Base-by-base conservation (phyloP, 78 protist species). In the Dictyostelium firmibasis region DNA sequence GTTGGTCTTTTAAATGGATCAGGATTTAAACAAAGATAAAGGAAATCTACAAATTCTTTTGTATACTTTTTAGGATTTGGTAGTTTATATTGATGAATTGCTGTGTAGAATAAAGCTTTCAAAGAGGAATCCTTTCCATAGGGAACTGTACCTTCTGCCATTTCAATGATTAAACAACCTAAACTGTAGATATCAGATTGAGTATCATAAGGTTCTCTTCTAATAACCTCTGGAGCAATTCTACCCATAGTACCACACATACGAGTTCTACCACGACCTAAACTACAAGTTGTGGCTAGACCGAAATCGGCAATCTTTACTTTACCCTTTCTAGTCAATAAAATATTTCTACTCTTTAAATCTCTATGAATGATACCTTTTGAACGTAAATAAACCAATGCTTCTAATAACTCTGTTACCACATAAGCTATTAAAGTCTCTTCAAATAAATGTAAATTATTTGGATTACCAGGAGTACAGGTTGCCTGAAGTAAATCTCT, bases 281-380 rank as follows among this genome's bases (percentile, higher is more conserved):
- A 23, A 41, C 81, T 64, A 7, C 86, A 79, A 36, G 86, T 79
- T 25, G 93, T 88, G 0, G 93, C 93, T 38, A 88, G 43, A 60
- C 93, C 93, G 64, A 88, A 88, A 44, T 88, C 93, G 0, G 93
- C 93, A 43, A 88, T 88, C 86, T 88, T 88, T 4, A 88, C 93
- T 44, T 79, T 77, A 41, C 93, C 93, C 43, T 85, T 82, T 29
- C 93, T 10, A 16, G 93, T 88, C 0, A 88, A 83, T 50, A 99
- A 96, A 44, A 99, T 81, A 91, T 99, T 98, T 76, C 95, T 96
- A 38, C 97, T 81, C 92, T 98, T 98, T 44, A 95, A 29, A 84
- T 92, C 96, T 57, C 96, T 67, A 50, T 92, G 96, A n/a, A 92
- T 77, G 23, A 92, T 92, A 44, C 91, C 91, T 69, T 83, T 83